phyloP scores from a whole-genome alignment of 2,329 filamentous ascomycete genomes.

The Pezizomycotina sp. region DNA sequence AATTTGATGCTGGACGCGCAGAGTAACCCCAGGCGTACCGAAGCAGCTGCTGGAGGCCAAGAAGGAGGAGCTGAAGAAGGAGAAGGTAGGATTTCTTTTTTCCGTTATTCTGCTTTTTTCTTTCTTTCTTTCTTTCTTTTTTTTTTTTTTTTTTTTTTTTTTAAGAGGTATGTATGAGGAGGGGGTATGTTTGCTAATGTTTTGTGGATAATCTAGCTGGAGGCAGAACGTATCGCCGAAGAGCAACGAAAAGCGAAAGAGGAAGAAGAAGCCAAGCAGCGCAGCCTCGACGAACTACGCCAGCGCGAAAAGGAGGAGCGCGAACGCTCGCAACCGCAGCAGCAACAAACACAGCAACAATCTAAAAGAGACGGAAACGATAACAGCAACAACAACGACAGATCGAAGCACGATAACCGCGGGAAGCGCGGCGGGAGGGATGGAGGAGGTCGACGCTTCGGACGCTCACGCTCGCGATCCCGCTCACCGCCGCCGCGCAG shows the following conservation, averaged over 20 bases:
- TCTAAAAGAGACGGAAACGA: slow-evolving; percentile 25
- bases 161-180: slow-evolving; percentile 3
- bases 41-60: slow-evolving; percentile 92
- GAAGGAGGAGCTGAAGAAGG: slow-evolving; percentile 83
- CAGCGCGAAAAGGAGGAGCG: slow-evolving; percentile 39
- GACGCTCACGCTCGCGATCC: slow-evolving; percentile 35
- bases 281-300: slow-evolving; percentile 50
- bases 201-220: slow-evolving; percentile 39
- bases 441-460: slow-evolving; percentile 31
- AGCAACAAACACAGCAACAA: slow-evolving; percentile 34
- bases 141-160: not conserved
- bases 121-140: slow-evolving; percentile 7
- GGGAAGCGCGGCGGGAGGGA: slow-evolving; percentile 26
- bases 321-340: slow-evolving; percentile 35
- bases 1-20: slow-evolving; percentile 81
- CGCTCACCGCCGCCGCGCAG: slow-evolving; percentile 30
- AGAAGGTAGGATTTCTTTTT: slow-evolving; percentile 50
- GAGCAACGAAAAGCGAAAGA: slow-evolving; percentile 55
- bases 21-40: slow-evolving; percentile 73
- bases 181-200: not conserved
- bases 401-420: not conserved
- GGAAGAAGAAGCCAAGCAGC: slow-evolving; percentile 53
- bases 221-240: slow-evolving; percentile 67
- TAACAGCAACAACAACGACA: slow-evolving; percentile 1
- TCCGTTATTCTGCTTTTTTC: slow-evolving; percentile 1